Evolutionary conservation across 768 basidiomycete species (phyloP).

Genomic region (Phylloporus sp.): DNA sequence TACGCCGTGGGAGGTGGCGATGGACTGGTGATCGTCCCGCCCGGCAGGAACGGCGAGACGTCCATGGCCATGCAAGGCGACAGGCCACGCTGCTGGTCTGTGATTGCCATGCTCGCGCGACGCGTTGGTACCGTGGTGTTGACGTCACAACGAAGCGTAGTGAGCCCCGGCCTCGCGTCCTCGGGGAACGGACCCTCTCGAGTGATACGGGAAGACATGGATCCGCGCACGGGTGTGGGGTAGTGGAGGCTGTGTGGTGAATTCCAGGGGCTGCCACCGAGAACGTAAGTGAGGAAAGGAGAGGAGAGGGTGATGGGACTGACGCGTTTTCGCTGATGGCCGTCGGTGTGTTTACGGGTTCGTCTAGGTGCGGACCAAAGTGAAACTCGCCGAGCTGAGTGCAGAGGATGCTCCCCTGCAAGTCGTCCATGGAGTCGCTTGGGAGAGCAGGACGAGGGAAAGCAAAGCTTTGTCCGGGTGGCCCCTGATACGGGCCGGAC

Average conservation of each 20-base stretch:
- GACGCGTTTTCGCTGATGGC: conserved; percentile 27
- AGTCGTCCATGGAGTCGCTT: conserved; percentile 20
- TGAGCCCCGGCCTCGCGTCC: conserved; percentile 20
- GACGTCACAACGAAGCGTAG: conserved; percentile 21
- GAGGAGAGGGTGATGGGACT: conserved; percentile 11
- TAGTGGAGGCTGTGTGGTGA: conserved; percentile 22
- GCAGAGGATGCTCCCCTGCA: conserved; percentile 22
- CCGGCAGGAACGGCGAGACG: conserved; percentile 7
- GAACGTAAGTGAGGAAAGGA: conserved; percentile 21
- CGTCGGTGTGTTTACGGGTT: conserved; percentile 21
- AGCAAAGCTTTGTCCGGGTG: conserved; percentile 3
- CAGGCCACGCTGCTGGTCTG: conserved; percentile 12
- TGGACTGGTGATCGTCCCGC: conserved; percentile 16
- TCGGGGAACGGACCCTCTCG: conserved; percentile 17
- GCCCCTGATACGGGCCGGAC: conserved; percentile 21
- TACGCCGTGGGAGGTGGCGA: conserved; percentile 22
- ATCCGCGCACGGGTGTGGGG: conserved; percentile 22
- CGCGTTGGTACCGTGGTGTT: conserved; percentile 11
- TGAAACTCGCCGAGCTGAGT: conserved; percentile 23
- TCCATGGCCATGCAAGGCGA: conserved; percentile 15
- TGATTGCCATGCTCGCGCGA: conserved; percentile 12
- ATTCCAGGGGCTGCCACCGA: conserved; percentile 22
- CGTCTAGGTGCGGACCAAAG: conserved; percentile 21
- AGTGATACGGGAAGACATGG: conserved; percentile 16
- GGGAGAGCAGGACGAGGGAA: conserved; percentile 9